A percentile compares a stretch with the other conserved stretches of the same genome.
Evolutionary conservation across 805 yeast genomes (phyloP).

Genomic region (Metschnikowia lochheadii): DNA sequence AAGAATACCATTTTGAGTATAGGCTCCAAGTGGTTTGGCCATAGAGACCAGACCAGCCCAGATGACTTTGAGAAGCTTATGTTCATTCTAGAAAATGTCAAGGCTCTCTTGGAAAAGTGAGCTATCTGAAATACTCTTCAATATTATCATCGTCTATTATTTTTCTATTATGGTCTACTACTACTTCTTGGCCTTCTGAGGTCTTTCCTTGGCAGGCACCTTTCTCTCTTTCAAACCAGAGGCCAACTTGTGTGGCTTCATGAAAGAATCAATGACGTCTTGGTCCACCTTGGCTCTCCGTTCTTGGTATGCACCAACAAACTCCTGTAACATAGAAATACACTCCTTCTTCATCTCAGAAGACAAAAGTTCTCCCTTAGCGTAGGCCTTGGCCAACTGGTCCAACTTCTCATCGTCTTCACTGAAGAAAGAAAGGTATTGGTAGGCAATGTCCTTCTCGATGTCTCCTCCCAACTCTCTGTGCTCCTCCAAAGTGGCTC

Average conservation of each 20-base stretch:
- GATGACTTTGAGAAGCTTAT: slow-evolving; percentile 46
- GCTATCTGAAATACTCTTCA: no score
- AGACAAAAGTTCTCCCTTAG: slow-evolving; percentile 75
- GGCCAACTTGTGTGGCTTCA: slow-evolving; percentile 78
- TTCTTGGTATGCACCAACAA: slow-evolving; percentile 78
- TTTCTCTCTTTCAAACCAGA: slow-evolving; percentile 72
- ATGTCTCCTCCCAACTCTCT: slow-evolving; percentile 88
- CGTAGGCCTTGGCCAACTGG: slow-evolving; percentile 60
- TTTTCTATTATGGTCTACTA: neutral
- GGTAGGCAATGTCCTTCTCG: slow-evolving; percentile 92
- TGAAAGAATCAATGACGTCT: slow-evolving; percentile 58
- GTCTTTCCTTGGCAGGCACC: slow-evolving; percentile 58
- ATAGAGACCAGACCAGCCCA: slow-evolving; percentile 21
- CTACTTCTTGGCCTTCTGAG: slow-evolving; percentile 40
- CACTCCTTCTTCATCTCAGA: slow-evolving; percentile 92
- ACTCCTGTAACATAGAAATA: slow-evolving; percentile 72
- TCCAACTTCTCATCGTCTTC: slow-evolving; percentile 82
- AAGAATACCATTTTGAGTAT: slow-evolving; percentile 42
- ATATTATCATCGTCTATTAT: neutral
- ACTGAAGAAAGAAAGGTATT: slow-evolving; percentile 83
- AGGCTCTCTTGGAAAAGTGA: slow-evolving; percentile 4
- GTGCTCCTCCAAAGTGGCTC: slow-evolving; percentile 83
- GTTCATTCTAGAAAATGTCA: slow-evolving; percentile 34
- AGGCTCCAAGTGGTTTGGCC: slow-evolving; percentile 46
- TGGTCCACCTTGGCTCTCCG: slow-evolving; percentile 66